Percentiles rank a stretch among this genome's conserved stretches.
Evolutionary conservation across 1,284 basidiomycete genomes (phyloP).

Genomic region (Ustilago xerochloae): DNA sequence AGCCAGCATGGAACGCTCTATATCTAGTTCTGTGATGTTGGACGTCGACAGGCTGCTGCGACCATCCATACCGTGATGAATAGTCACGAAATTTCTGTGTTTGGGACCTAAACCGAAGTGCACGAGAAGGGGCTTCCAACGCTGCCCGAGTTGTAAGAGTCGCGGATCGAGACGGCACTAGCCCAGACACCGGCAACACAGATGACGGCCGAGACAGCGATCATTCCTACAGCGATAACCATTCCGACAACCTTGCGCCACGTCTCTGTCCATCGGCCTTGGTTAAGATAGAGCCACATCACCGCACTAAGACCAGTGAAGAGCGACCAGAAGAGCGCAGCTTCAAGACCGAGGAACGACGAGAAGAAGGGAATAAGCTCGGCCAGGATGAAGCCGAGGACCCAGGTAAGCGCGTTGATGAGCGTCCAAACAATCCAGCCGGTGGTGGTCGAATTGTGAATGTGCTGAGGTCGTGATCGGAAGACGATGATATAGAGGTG

Average conservation of each 20-base stretch:
- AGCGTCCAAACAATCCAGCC: constrained; percentile 54
- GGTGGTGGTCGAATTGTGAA: constrained; percentile 39
- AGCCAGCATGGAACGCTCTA: too few species aligned
- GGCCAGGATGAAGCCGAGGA: constrained; percentile 55
- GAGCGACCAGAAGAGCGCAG: constrained; percentile 58
- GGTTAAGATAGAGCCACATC: constrained; percentile 59
- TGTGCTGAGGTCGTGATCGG: constrained; percentile 46
- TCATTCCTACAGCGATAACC: constrained; percentile 55
- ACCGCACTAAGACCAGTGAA: constrained; percentile 49
- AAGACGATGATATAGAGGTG: constrained; percentile 55
- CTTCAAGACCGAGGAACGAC: constrained; percentile 51
- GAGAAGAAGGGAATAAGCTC: constrained; percentile 59
- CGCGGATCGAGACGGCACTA: constrained; percentile 65
- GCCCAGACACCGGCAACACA: constrained; percentile 68
- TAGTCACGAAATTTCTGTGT: too few species aligned
- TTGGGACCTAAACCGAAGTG: constrained; percentile 8
- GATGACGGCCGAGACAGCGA: constrained; percentile 66
- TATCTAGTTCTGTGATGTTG: too few species aligned
- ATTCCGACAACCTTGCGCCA: constrained; percentile 41
- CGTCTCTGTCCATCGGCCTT: constrained; percentile 37
- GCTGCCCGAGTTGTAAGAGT: constrained; percentile 60
- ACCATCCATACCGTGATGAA: too few species aligned
- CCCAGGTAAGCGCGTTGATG: constrained; percentile 60
- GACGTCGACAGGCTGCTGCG: too few species aligned
- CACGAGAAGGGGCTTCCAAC: constrained; percentile 69